Evolutionary conservation across 176 grass and related monocot species (phyloP).

Genomic region (Eragrostis nindensis): DNA sequence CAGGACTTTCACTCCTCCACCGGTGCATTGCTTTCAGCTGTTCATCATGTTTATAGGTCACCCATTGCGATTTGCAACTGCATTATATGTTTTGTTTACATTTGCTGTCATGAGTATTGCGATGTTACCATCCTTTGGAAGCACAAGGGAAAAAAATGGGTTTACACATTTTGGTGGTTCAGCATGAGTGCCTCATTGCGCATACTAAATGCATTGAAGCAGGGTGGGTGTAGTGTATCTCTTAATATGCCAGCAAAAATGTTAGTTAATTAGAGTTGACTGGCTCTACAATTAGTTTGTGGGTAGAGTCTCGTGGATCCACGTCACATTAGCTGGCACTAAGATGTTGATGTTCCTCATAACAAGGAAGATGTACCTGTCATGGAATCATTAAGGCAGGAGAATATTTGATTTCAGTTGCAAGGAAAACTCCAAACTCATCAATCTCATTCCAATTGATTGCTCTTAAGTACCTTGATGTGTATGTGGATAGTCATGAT

Average conservation of each 20-base stretch:
- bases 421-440: constrained; percentile 24
- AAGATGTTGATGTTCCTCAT: constrained; percentile 42
- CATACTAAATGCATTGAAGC: constrained; percentile 42
- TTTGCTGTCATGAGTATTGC: not conserved
- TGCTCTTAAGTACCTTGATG: constrained; percentile 7
- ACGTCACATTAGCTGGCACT: constrained; percentile 41
- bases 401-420: constrained; percentile 27
- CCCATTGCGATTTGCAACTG: not conserved
- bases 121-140: not conserved
- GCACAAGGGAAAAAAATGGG: not conserved
- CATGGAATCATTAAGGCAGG: constrained; percentile 35
- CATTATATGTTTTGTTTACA: not conserved
- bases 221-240: constrained; percentile 33
- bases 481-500: constrained; percentile 1
- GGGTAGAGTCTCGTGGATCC: constrained; percentile 39
- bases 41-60: not conserved
- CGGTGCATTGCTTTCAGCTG: not conserved
- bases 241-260: constrained; percentile 26
- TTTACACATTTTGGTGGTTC: not conserved
- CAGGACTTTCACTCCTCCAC: not conserved
- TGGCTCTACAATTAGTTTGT: constrained; percentile 32
- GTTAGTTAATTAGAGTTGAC: constrained; percentile 49
- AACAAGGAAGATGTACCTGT: constrained; percentile 36
- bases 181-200: constrained; percentile 1
- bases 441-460: constrained; percentile 16